phyloP scores from a whole-genome alignment of 495 filamentous ascomycete species.

The Aspergillus sparsus region DNA sequence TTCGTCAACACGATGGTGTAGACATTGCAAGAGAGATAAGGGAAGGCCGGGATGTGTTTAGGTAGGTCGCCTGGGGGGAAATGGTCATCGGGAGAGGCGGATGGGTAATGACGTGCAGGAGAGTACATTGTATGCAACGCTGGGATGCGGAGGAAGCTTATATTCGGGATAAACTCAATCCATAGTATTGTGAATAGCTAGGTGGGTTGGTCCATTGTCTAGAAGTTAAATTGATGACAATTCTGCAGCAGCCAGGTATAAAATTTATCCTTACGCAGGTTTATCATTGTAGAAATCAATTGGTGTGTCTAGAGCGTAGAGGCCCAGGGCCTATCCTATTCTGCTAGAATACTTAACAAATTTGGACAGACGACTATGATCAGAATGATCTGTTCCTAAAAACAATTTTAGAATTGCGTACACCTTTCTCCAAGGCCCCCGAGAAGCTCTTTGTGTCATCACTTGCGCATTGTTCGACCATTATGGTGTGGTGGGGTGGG shows the following conservation, averaged over 20 bases:
- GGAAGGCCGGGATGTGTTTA: background rate
- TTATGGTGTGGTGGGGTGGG: background rate
- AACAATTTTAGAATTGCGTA: too few relatives aligned
- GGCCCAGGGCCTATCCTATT: too few relatives aligned
- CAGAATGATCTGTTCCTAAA: too few relatives aligned
- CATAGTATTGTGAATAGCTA: background rate
- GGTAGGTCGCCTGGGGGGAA: background rate
- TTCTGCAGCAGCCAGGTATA: too few relatives aligned
- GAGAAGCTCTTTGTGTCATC: too few relatives aligned
- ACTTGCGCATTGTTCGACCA: background rate
- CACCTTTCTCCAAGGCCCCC: too few relatives aligned
- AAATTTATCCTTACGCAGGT: too few relatives aligned
- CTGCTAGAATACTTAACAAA: too few relatives aligned
- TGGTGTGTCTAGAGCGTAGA: too few relatives aligned
- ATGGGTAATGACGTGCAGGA: conserved; percentile 28
- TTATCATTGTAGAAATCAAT: too few relatives aligned
- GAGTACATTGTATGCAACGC: conserved; percentile 22
- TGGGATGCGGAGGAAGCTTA: conserved; percentile 18
- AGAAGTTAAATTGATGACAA: background rate
- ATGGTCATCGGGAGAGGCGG: conserved; percentile 11
- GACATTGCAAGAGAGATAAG: background rate
- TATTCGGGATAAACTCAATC: conserved; percentile 8
- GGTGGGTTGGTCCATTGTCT: background rate
- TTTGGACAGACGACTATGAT: too few relatives aligned
- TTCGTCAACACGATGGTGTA: background rate